Percentiles rank a stretch among this genome's conserved stretches.
Evolutionary conservation across 2,329 filamentous ascomycete species (phyloP).

Genomic region (Alternaria triticimaculans): DNA sequence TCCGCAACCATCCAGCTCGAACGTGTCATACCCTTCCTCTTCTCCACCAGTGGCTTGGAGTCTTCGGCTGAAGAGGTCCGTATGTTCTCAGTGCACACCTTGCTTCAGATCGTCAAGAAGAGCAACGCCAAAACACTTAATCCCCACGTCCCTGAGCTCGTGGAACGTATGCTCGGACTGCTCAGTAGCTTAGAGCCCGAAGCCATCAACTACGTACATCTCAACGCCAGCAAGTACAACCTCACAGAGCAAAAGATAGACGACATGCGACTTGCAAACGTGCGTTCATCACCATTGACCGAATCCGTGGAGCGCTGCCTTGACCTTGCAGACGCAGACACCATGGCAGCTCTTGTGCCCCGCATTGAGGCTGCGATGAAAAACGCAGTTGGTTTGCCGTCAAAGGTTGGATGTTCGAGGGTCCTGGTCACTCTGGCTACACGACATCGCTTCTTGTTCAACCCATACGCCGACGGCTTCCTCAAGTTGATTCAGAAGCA

Average conservation of each 20-base stretch:
- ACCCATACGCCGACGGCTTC: constrained; percentile 76
- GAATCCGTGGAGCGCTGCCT: constrained; percentile 91
- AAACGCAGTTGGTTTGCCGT: constrained; percentile 85
- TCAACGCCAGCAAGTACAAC: constrained; percentile 83
- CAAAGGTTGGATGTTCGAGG: constrained; percentile 88
- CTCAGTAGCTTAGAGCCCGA: constrained; percentile 90
- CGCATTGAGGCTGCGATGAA: constrained; percentile 81
- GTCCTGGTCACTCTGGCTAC: constrained; percentile 86
- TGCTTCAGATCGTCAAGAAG: constrained; percentile 89
- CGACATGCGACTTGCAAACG: constrained; percentile 79
- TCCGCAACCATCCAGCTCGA: constrained; percentile 80
- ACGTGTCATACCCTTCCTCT: constrained; percentile 86
- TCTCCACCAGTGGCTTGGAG: constrained; percentile 88
- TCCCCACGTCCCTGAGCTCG: constrained; percentile 80
- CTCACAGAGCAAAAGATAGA: constrained; percentile 90
- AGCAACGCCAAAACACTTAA: constrained; percentile 76
- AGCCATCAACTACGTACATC: constrained; percentile 88
- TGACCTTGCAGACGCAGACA: constrained; percentile 77
- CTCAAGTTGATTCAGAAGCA: constrained; percentile 80
- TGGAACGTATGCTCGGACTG: constrained; percentile 80
- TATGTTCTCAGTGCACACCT: constrained; percentile 76
- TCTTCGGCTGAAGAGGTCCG: constrained; percentile 88
- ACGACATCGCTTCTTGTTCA: constrained; percentile 76
- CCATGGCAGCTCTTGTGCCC: constrained; percentile 77
- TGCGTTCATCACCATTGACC: constrained; percentile 86